Percentiles rank a stretch among this genome's conserved stretches.
These are phyloP conservation scores for Fusarium transvaalense DNA, from an alignment of 2,329 filamentous ascomycete genomes.

Conservation along the genomic window DNA sequence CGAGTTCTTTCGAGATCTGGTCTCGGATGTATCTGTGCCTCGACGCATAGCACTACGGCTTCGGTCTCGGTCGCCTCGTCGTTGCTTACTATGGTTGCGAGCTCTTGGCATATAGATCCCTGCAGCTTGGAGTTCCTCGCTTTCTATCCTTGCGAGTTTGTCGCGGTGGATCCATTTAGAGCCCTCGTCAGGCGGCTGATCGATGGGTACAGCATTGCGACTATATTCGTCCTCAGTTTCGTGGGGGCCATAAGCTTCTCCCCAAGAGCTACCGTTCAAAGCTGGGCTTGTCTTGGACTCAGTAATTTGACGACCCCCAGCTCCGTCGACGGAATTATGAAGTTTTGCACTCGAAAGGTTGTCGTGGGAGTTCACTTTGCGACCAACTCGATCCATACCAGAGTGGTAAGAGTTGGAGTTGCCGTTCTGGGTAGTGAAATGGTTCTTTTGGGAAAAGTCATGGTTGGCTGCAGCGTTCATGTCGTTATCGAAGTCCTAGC, in stretches of 20 bases:
- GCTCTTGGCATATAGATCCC: constrained; percentile 73
- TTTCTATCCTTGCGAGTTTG: constrained; percentile 86
- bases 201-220: constrained; percentile 46
- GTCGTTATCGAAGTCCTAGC: constrained; percentile 41
- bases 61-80: constrained; percentile 51
- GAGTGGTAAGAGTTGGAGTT: constrained; percentile 45
- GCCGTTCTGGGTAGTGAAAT: constrained; percentile 44
- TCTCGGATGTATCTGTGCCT: constrained; percentile 51
- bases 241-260: constrained; percentile 28
- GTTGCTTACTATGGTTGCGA: constrained; percentile 65
- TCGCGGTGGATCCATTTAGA: constrained; percentile 90
- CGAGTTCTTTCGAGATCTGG: constrained; percentile 62
- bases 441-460: constrained; percentile 39
- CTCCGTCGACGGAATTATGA: constrained; percentile 43
- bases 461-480: constrained; percentile 29
- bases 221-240: constrained; percentile 46
- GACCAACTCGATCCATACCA: constrained; percentile 49
- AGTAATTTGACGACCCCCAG: constrained; percentile 38
- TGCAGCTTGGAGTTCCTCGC: constrained; percentile 81
- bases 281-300: constrained; percentile 46
- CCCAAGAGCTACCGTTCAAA: constrained; percentile 42
- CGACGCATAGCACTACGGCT: constrained; percentile 54
- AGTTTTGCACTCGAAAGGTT: constrained; percentile 47
- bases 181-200: constrained; percentile 63
- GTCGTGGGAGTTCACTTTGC: constrained; percentile 55